Base-by-base conservation (phyloP, 2,329 filamentous ascomycete genomes). In the Trichoderma arundinaceum region DNA sequence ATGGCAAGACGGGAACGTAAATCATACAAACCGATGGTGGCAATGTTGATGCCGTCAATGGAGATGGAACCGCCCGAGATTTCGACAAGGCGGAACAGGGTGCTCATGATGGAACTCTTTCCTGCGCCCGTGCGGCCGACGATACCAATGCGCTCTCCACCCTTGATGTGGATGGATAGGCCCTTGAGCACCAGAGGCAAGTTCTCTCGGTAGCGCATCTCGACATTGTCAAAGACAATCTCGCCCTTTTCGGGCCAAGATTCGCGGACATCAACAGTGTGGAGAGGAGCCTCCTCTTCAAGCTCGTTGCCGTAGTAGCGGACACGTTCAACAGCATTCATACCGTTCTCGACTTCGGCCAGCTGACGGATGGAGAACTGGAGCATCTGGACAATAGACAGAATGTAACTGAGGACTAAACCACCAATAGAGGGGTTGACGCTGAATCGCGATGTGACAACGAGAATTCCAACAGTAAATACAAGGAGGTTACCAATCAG, bases 301-400 rank as follows among this genome's bases (percentile, higher is more conserved):
- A 99, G 85, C 71, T 92, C 79, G 0, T 87, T 92, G 63, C 92
- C 94, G 75, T 98, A 98, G 80, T 96, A 92, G 75, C 93, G 88
- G 39, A 98, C 83, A 57, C 95, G 90, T 79, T 98, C 94, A 0
- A 96, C 95, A 0, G 94, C 90, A 76, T 97, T 98, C 94, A 98
- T 98, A 74, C 94, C 92, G 78, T 97, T 98, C 77, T 98, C 94
- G 8, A 98, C 92, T 77, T 97, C 94, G 32, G 94, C 94, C 7
- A 97, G 84, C 78, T 98, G 94, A 17, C 95, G 88, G 17, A 98
- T 92, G 0, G 92, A 94, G 77, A 97, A 97, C 75, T 97, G 94
- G 69, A 98, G 90, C 90, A 97, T 93, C 77, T 96, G 92, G 17
- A 96, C 93, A 73, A 97, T 96, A 13, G 90, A 86, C 17, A 99